Conservation (phyloP, 1,284 basidiomycete genomes). For the Naganishia liquefaciens region DNA sequence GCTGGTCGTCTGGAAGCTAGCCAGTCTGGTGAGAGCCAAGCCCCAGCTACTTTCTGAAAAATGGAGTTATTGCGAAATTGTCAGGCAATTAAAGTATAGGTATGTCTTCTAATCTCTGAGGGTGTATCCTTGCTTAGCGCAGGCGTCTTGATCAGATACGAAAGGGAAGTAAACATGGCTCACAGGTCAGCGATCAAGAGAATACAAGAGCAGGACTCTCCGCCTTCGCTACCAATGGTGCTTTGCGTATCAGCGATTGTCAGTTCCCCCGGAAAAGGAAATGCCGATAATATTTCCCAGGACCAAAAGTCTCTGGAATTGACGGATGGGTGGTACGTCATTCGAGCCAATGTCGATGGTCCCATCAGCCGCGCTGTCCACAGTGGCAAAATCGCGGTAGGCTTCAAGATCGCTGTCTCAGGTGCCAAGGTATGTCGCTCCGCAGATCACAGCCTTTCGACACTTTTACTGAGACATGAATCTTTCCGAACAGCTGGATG, state of each 20-base stretch:
- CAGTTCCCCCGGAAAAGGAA: conserved; percentile 35
- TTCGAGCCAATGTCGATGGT: conserved; percentile 73
- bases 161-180: conserved; percentile 78
- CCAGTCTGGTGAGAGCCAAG: conserved; percentile 73
- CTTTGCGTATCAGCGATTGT: conserved; percentile 75
- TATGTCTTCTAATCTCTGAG: conserved; percentile 49
- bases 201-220: conserved; percentile 64
- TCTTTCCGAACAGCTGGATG: conserved; percentile 61
- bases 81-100: conserved; percentile 83
- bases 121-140: not conserved
- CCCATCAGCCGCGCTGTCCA: conserved; percentile 70
- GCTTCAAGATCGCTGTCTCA: conserved; percentile 77
- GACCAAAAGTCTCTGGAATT: conserved; percentile 64
- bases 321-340: conserved; percentile 93
- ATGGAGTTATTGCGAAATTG: conserved; percentile 79
- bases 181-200: conserved; percentile 72
- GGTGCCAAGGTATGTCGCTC: conserved; percentile 69
- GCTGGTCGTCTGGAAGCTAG: conserved; percentile 91
- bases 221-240: conserved; percentile 68
- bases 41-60: conserved; percentile 62
- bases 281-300: conserved; percentile 55
- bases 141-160: conserved; percentile 59
- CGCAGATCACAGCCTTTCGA: not conserved
- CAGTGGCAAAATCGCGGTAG: conserved; percentile 67
- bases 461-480: conserved; percentile 1